These are phyloP conservation scores for Paramecium biaurelia DNA, from an alignment of 73 alveolate species.

Conservation along the genomic window DNA sequence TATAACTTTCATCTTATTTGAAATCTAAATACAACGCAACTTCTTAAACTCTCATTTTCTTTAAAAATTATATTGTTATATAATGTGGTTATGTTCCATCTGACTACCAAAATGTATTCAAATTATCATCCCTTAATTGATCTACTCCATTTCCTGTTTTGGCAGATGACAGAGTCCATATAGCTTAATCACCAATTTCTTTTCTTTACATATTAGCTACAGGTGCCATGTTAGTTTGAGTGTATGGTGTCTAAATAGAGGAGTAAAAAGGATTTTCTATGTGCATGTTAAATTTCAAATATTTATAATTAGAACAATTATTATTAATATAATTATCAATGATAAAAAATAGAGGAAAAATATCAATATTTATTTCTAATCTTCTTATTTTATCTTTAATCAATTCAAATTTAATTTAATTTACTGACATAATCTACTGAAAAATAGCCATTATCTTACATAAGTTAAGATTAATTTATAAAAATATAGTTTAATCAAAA, in stretches of 20 bases:
- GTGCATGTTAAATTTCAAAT: background rate
- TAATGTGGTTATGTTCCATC: constrained; percentile 98
- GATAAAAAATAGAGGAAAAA: background rate
- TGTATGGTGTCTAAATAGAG: background rate
- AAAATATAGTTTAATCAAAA: background rate
- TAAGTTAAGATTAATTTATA: background rate
- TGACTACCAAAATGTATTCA: constrained; percentile 98
- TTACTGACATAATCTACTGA: background rate
- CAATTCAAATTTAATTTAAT: background rate
- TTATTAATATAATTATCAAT: background rate
- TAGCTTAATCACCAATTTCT: constrained; percentile 98
- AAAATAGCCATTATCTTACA: background rate
- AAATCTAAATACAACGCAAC: constrained; percentile 93
- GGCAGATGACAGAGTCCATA: constrained; percentile 97
- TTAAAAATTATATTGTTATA: constrained; percentile 90
- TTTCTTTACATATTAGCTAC: constrained; percentile 37
- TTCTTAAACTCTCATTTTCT: constrained; percentile 92
- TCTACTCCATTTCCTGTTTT: constrained; percentile 99
- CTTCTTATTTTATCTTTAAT: background rate
- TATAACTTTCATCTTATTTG: constrained; percentile 97
- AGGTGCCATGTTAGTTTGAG: background rate
- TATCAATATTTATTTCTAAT: background rate
- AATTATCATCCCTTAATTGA: constrained; percentile 93
- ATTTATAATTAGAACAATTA: background rate
- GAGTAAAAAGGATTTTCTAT: background rate